Conservation (phyloP, 163 green algal genomes). For the Trebouxiophyceae sp. region DNA sequence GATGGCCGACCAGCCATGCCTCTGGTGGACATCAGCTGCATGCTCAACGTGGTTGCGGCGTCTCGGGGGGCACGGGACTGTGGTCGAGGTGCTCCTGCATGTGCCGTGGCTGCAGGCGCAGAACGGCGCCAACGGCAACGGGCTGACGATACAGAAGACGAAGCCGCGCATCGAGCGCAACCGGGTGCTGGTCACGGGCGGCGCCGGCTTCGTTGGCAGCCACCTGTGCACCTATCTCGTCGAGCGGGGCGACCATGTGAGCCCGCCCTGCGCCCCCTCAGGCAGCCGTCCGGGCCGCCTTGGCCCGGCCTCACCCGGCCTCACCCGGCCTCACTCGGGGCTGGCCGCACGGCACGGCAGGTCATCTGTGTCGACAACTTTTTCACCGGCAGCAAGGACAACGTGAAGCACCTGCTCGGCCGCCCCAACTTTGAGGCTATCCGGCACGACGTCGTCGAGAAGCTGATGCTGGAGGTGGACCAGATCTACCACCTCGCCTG, state of each 20-base stretch:
- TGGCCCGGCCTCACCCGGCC: too few species aligned
- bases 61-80: too few species aligned
- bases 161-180: conserved; percentile 81
- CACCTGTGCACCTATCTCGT: conserved; percentile 92
- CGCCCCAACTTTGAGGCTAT: conserved; percentile 95
- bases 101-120: too few species aligned
- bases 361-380: conserved; percentile 99
- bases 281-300: too few species aligned
- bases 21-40: too few species aligned
- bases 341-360: too few species aligned
- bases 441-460: conserved; percentile 94
- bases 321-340: too few species aligned
- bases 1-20: too few species aligned
- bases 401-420: conserved; percentile 82
- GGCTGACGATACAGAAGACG: conserved; percentile 50
- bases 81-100: too few species aligned
- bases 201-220: conserved; percentile 87
- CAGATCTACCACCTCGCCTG: conserved; percentile 98
- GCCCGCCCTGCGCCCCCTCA: not conserved
- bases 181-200: conserved; percentile 86
- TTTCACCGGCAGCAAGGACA: conserved; percentile 98
- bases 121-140: too few species aligned
- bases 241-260: conserved; percentile 77
- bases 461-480: conserved; percentile 94
- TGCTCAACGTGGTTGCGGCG: too few species aligned